phyloP scores from a whole-genome alignment of 768 basidiomycete species.

The Leccinum aurantiacum region DNA sequence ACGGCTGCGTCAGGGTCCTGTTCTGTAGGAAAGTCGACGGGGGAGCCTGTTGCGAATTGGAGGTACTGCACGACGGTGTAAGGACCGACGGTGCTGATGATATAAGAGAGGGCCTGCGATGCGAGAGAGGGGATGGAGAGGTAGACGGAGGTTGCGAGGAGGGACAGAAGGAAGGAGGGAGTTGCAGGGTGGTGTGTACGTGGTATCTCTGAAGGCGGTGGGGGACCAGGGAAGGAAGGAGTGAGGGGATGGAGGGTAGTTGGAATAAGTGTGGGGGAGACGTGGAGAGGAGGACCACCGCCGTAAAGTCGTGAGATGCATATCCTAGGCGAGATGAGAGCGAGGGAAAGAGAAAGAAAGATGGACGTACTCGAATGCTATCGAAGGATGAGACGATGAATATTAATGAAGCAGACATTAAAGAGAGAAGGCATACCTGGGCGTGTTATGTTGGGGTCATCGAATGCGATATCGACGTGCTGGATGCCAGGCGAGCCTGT shows the following conservation, averaged over 20 bases:
- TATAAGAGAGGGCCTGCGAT: constrained; percentile 67
- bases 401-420: background rate
- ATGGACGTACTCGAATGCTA: constrained; percentile 83
- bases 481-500: constrained; percentile 35
- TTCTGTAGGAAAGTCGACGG: constrained; percentile 45
- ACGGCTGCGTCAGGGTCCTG: constrained; percentile 60
- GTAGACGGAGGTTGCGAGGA: constrained; percentile 85
- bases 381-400: constrained; percentile 11
- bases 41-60: constrained; percentile 75
- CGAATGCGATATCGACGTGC: constrained; percentile 69
- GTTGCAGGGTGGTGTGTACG: constrained; percentile 68
- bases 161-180: constrained; percentile 78
- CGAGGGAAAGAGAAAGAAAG: background rate
- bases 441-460: constrained; percentile 87
- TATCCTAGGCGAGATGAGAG: constrained; percentile 48
- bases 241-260: constrained; percentile 70
- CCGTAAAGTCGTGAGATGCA: constrained; percentile 88
- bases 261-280: constrained; percentile 65
- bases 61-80: constrained; percentile 76
- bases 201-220: constrained; percentile 36
- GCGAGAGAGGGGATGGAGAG: constrained; percentile 78
- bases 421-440: constrained; percentile 54
- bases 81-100: constrained; percentile 77
- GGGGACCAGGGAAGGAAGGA: constrained; percentile 50
- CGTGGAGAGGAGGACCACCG: constrained; percentile 72